Conservation (phyloP, 441 rosid species). For the Pelargonium citronellum region DNA sequence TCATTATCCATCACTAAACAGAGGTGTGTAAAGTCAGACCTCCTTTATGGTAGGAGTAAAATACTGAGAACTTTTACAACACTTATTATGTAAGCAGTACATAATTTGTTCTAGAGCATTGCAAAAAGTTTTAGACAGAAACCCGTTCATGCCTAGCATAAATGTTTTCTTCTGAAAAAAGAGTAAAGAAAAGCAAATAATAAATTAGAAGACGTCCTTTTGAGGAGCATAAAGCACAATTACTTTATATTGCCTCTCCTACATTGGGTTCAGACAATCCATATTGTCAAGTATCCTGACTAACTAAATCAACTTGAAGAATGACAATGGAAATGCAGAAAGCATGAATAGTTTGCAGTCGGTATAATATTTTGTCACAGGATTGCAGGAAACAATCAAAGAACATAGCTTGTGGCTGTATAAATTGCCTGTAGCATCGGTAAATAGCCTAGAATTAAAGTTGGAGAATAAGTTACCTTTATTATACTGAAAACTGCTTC, state of each 20-base stretch:
- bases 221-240: not conserved
- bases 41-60: not conserved
- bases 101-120: not conserved
- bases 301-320: not conserved
- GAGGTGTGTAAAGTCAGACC: not conserved
- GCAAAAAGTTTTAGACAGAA: not conserved
- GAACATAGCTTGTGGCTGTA: not conserved
- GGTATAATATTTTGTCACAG: not conserved
- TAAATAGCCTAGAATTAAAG: too few species aligned
- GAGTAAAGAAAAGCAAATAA: too few species aligned
- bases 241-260: not conserved
- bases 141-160: too few species aligned
- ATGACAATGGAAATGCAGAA: not conserved
- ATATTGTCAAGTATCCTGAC: not conserved
- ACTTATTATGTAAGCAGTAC: not conserved
- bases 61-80: not conserved
- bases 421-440: not conserved
- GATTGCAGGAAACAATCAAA: not conserved
- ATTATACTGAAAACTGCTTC: constrained; percentile 75
- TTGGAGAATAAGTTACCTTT: constrained; percentile 40
- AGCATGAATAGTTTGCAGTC: not conserved
- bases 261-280: not conserved
- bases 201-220: too few species aligned
- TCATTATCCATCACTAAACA: not conserved
- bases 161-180: too few species aligned